Evolutionary conservation across 768 basidiomycete species (phyloP).

Genomic region (Pisolithus marmoratus): DNA sequence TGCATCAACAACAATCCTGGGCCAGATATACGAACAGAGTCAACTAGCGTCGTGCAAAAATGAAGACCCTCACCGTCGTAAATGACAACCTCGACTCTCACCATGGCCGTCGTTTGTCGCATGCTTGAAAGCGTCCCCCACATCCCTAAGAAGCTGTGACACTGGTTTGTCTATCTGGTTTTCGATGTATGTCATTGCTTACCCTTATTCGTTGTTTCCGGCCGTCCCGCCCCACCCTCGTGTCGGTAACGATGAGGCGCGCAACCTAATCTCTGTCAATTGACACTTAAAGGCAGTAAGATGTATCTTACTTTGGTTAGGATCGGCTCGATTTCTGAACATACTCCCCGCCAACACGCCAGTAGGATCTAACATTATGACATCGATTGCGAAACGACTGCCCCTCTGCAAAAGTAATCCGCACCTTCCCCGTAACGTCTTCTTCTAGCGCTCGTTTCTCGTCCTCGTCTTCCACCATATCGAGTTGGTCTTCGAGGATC

Average conservation of each 20-base stretch:
- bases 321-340: background rate
- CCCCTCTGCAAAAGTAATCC: background rate
- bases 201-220: background rate
- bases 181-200: background rate
- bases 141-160: background rate
- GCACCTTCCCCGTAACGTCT: background rate
- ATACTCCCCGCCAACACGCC: background rate
- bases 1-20: background rate
- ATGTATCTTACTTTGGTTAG: background rate
- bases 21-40: background rate
- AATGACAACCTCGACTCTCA: background rate
- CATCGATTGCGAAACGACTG: background rate
- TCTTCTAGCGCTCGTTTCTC: background rate
- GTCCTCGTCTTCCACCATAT: background rate
- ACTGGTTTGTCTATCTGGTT: background rate
- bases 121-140: background rate
- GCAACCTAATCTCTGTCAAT: background rate
- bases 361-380: background rate
- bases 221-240: background rate
- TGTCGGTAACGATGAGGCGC: background rate
- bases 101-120: background rate
- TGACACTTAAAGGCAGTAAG: too few relatives aligned
- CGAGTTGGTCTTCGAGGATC: background rate
- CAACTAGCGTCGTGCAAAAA: background rate
- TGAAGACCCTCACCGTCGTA: background rate